A percentile compares a stretch with the other conserved stretches of the same genome.
Conservation (phyloP, 2,329 filamentous ascomycete species). For the Immersiporthe knoxdaviesiana region DNA sequence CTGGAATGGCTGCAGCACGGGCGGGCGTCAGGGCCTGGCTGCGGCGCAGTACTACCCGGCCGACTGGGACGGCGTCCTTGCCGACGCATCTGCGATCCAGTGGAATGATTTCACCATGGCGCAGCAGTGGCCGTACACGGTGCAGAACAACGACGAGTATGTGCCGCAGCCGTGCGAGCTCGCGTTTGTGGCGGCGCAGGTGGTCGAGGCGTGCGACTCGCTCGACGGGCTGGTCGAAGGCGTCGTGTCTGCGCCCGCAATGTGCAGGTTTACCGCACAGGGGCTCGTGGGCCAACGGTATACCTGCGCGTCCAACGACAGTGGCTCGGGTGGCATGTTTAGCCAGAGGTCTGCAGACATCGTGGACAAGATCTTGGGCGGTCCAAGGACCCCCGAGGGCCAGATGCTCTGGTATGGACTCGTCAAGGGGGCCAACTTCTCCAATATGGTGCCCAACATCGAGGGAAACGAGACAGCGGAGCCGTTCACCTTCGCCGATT, state of each 20-base stretch:
- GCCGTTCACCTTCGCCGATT: constrained; percentile 7
- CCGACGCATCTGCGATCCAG: constrained; percentile 9
- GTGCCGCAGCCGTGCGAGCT: constrained; percentile 5
- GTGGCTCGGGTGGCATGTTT: neutral
- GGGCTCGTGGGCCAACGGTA: neutral
- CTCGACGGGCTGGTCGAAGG: constrained; percentile 12
- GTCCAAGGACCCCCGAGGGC: constrained; percentile 9
- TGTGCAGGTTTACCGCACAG: constrained; percentile 2
- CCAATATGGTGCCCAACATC: constrained; percentile 5
- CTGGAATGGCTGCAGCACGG: constrained; percentile 16
- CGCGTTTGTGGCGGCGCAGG: constrained; percentile 2
- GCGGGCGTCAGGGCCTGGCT: constrained; percentile 12
- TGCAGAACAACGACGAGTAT: constrained; percentile 14
- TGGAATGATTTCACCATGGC: constrained; percentile 14
- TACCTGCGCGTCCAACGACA: neutral
- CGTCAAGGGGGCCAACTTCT: constrained; percentile 7
- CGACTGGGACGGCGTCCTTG: constrained; percentile 12
- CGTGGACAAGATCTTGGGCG: constrained; percentile 11
- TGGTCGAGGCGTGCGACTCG: constrained; percentile 6
- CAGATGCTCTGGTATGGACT: constrained; percentile 9
- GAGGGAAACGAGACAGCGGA: constrained; percentile 9
- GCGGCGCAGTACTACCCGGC: constrained; percentile 7
- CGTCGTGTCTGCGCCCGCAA: constrained; percentile 7
- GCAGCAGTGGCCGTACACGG: constrained; percentile 10
- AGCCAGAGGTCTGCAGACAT: constrained; percentile 4